Evolutionary conservation across 2,329 filamentous ascomycete species (phyloP), one percentile per base, ranked within the genome.

Genomic region (Scedosporium minutisporum): DNA sequence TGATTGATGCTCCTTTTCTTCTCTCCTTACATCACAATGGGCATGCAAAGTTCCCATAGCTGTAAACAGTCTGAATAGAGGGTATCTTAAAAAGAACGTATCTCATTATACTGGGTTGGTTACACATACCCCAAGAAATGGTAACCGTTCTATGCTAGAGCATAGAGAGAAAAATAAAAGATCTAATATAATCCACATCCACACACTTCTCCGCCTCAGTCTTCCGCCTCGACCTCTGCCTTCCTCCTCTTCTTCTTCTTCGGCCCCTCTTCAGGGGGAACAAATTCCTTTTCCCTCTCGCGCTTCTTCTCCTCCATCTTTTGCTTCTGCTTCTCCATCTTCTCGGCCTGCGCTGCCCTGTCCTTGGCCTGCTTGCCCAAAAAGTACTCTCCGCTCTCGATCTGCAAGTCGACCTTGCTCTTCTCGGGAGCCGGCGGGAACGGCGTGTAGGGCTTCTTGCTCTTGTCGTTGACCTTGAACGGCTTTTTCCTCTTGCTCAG

Each of bases 361-460:
- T 96, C 91, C 82, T 96, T 96, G 64, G 91, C 93, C 71, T 93
- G 87, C 80, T 96, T 96, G 71, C 88, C 87, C 72, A 99, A 77
- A 76, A 97, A 97, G 78, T 96, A 99, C 78, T 97, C 93, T 77
- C 95, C 93, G 69, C 86, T 93, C 81, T 99, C 95, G 79, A 99
- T 96, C 82, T 99, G 93, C 76, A 92, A 78, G 76, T 99, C 95
- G 69, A 99, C 85, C 85, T 97, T 99, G 85, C 93, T 97, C 90
- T 96, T 96, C 82, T 99, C 93, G 67, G 93, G 92, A 53, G 92
- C 85, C 6, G 95, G 95, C 58, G 95, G 95, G 87, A 99, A 99
- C 9, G 95, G 93, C 67, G 96, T 99, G 81, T 97, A 99, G 12
- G 82, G 77, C 83, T 96, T 97, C 84, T 93, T 96, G 72, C 80